Evolutionary conservation across 2,329 filamentous ascomycete species (phyloP), one percentile per base, ranked within the genome.

Genomic region (Calonectria multiphialidica): DNA sequence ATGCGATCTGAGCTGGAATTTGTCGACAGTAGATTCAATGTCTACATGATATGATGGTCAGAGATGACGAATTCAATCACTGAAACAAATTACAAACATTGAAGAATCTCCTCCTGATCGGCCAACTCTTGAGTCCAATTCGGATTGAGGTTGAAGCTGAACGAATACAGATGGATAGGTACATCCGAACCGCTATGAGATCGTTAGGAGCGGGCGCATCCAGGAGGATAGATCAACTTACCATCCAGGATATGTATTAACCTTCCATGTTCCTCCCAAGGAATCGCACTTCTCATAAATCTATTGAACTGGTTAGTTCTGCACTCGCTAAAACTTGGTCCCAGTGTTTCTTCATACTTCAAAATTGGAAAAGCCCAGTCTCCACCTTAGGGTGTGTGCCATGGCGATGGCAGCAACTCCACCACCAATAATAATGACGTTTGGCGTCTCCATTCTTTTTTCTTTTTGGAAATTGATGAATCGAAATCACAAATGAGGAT

Each of bases 111-210:
- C 1, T 74, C 57, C 64, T 83, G 82, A 7, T 82, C 79, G 23
- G 79, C 80, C 28, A 82, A 80, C 64, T 81, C 77, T 64, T 81
- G 79, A 13, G 81, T 81, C 83, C 84, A 86, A 55, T 84, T 72
- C 0, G 83, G 83, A 33, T 86, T 86, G 13, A 81, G 75, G 21
- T 82, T 83, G 75, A 85, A 86, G 44, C 82, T 84, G 78, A 84
- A 86, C 0, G 84, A 85, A 67, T 86, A 86, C 2, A 86, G 79
- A 74, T 85, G 68, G 28, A 66, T 68, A 6, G 66, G 71, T 2
- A 76, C 70, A 65, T 76, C 74, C 13, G 64, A 76, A n/a, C 74
- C 74, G 23, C 62, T 66, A 15, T n/a, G n/a, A n/a, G n/a, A n/a
- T n/a, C n/a, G n/a, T n/a, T n/a, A n/a, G n/a, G n/a, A n/a, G n/a